Evolutionary conservation across 495 filamentous ascomycete genomes (phyloP).

Genomic region (Aspergillus diversus): DNA sequence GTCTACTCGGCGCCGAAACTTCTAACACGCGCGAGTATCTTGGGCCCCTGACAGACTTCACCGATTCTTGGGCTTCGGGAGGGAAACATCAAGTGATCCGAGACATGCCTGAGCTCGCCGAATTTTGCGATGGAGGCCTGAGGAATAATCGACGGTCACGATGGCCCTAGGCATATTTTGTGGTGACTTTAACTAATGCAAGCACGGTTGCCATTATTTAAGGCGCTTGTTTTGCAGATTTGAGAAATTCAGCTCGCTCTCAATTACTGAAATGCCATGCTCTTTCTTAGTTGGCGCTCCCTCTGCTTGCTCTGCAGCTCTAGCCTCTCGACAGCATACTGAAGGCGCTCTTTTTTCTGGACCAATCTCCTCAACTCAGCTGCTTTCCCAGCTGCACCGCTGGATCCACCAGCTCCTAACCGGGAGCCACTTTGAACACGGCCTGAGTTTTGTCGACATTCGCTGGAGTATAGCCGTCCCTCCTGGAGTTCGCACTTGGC

Average conservation of each 20-base stretch:
- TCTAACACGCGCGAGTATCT: too few relatives aligned
- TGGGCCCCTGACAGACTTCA: too few relatives aligned
- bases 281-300: constrained; percentile 80
- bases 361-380: constrained; percentile 64
- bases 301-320: constrained; percentile 66
- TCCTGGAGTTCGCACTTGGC: constrained; percentile 72
- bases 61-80: too few relatives aligned
- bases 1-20: too few relatives aligned
- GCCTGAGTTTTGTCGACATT: constrained; percentile 30
- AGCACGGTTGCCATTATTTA: neutral
- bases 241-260: neutral
- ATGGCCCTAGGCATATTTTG: too few relatives aligned
- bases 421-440: constrained; percentile 31
- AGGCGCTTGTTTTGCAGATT: neutral
- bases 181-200: neutral
- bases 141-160: too few relatives aligned
- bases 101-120: neutral
- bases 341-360: constrained; percentile 76
- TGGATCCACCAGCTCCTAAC: constrained; percentile 29
- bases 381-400: constrained; percentile 53
- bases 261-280: constrained; percentile 61
- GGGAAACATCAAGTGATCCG: too few relatives aligned
- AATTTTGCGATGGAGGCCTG: too few relatives aligned
- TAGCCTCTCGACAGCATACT: constrained; percentile 76
- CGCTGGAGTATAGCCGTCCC: constrained; percentile 59